phyloP scores from a whole-genome alignment of 2,329 filamentous ascomycete species.

The Zymoseptoria crescenta region DNA sequence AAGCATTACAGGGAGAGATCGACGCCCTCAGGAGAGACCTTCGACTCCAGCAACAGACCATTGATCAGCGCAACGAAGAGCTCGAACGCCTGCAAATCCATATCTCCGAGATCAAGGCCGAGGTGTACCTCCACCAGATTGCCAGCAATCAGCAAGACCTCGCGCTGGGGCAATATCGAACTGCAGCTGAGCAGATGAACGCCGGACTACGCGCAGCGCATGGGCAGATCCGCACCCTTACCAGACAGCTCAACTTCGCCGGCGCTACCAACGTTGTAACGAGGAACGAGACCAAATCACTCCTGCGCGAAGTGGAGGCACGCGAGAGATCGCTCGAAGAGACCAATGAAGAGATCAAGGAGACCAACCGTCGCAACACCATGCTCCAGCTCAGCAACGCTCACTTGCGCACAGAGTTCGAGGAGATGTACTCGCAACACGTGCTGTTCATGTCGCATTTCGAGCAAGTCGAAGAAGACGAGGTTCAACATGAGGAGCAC shows the following conservation, averaged over 20 bases:
- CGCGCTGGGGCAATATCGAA: neutral
- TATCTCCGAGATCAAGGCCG: neutral
- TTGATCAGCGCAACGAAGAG: neutral
- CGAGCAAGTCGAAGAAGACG: neutral
- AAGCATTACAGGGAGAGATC: neutral
- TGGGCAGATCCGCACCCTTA: neutral
- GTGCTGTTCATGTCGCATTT: neutral
- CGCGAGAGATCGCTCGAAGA: neutral
- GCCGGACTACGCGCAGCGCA: neutral
- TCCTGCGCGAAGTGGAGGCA: neutral
- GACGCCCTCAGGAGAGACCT: neutral
- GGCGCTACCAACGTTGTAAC: conserved; percentile 1
- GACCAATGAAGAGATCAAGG: neutral
- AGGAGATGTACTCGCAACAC: neutral
- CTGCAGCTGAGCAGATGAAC: neutral
- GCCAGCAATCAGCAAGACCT: neutral
- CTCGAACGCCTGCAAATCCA: neutral
- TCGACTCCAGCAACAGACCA: neutral
- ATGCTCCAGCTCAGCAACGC: neutral
- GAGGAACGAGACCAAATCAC: neutral
- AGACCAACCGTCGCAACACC: neutral
- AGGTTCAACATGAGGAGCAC: neutral
- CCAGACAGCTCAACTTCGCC: conserved; percentile 3
- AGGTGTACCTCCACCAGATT: neutral
- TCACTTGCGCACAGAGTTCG: conserved; percentile 1